Evolutionary conservation across 768 basidiomycete species (phyloP), one percentile per base, ranked within the genome.

Genomic region (Tricholoma saponaceum): DNA sequence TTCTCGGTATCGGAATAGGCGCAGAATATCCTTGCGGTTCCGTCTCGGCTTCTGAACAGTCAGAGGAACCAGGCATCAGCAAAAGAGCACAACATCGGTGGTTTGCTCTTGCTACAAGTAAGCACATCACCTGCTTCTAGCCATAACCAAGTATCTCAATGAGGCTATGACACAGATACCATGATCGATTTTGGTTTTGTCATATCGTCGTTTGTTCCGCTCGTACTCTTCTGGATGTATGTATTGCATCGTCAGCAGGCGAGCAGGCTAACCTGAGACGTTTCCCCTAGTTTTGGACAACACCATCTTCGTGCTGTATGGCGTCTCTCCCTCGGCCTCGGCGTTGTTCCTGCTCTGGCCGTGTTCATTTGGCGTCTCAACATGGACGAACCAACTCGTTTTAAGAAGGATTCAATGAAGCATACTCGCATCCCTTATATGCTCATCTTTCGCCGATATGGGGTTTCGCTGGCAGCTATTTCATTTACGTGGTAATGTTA

Each of bases 11-110:
- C 54, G 94, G 94, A 22, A 80, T 94, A 0, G 91, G 92, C 4
- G 90, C 90, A 4, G 90, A 92, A 69, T 95, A 95, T 62, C 95
- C 95, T 6, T 92, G 91, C 60, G 94, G 95, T 23, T 89, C 88
- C 0, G 91, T 94, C 14, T 90, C 92, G 4, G 89, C 88, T 6
- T 88, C 91, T 1, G 95, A 97, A 66, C 90, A 93, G 65, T 90
- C 92, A 2, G 95, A 97, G 69, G 89, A 91, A 69, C 77, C 83
- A 8, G 83, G 82, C 8, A 87, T 96, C 64, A 78, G 71, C 62
- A 92, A 90, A 72, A 85, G 85, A 54, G 81, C 89, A 4, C 95
- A 93, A 66, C 89, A 95, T 69, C 75, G 87, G 53, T 92, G 93
- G 84, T 88, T 97, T 66, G 85, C 89, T 5, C 79, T 92, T 26